Evolutionary conservation across 2,329 filamentous ascomycete genomes (phyloP), one percentile per base, ranked within the genome.

Genomic region (Talaromyces funiculosus): DNA sequence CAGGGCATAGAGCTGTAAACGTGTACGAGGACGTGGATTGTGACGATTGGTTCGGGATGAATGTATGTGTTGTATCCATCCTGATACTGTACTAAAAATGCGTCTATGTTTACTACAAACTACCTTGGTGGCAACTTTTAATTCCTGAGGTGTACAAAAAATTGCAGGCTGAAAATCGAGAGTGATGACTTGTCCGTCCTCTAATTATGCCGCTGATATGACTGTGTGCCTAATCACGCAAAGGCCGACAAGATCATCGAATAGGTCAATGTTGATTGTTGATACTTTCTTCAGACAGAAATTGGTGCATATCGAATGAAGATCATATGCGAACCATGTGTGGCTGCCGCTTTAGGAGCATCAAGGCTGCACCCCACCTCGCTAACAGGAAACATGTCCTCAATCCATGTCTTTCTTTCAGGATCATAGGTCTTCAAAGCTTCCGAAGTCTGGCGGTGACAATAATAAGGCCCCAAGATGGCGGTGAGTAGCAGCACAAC

Each of bases 21-120:
- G 42, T 57, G 24, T 35, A 37, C 20, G 18, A 35, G 42, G 53
- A 57, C 59, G 59, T 61, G 59, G 59, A 61, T 54, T 20, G 20
- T n/a, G 12, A 18, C 53, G 26, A 61, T 61, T 61, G 59, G 59
- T n/a, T 31, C 29, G 29, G 33, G 42, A 20, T 56, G 37, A 16
- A 20, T 54, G 22, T 33, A 33, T 49, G 38, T n/a, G 29, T 43
- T 33, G 45, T 49, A 18, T 49, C 45, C n/a, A 47, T 49, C 45
- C 26, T 47, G 43, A 29, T 8, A 26, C 4, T 45, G 12, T 26
- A 45, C 42, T 24, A 9, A 45, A 22, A 45, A 16, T 26, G 5
- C 12, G 12, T 42, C n/a, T 24, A 43, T 1, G 10, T 3, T 22
- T 12, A 24, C 14, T 26, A 45, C 6, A 9, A 26, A 26, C 42